phyloP scores from a whole-genome alignment of 352 stramenopile species.

The Aphanomyces astaci region DNA sequence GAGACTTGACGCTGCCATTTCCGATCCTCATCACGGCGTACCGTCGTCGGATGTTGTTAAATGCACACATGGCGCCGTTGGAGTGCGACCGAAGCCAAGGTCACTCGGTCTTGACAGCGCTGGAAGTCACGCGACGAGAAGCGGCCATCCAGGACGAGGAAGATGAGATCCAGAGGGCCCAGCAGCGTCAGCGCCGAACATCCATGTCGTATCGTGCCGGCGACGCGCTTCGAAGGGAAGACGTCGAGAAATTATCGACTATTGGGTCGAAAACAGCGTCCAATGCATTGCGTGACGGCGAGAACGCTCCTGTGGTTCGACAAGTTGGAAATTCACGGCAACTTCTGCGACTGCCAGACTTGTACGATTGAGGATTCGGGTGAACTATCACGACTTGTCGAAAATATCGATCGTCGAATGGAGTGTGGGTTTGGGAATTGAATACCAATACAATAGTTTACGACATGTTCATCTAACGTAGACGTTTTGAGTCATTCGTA shows the following conservation, averaged over 20 bases:
- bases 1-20: conserved; percentile 63
- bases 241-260: neutral
- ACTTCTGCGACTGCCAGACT: neutral
- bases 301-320: neutral
- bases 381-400: too few species aligned
- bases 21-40: conserved; percentile 75
- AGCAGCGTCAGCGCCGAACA: neutral
- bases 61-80: conserved; percentile 65
- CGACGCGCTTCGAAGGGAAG: neutral
- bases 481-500: too few species aligned
- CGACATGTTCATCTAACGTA: too few species aligned
- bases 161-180: neutral
- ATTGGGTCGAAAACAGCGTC: neutral
- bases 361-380: conserved; percentile 9
- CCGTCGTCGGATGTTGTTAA: conserved; percentile 66
- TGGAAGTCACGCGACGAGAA: conserved; percentile 47
- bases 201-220: neutral
- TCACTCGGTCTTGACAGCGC: conserved; percentile 46
- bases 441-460: too few species aligned
- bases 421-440: too few species aligned
- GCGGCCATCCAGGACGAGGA: conserved; percentile 12
- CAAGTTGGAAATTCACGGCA: neutral
- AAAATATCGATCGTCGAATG: too few species aligned
- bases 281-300: too few species aligned
- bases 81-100: conserved; percentile 21